phyloP scores from a whole-genome alignment of 2,329 filamentous ascomycete species.

The Trichoderma polysporum region DNA sequence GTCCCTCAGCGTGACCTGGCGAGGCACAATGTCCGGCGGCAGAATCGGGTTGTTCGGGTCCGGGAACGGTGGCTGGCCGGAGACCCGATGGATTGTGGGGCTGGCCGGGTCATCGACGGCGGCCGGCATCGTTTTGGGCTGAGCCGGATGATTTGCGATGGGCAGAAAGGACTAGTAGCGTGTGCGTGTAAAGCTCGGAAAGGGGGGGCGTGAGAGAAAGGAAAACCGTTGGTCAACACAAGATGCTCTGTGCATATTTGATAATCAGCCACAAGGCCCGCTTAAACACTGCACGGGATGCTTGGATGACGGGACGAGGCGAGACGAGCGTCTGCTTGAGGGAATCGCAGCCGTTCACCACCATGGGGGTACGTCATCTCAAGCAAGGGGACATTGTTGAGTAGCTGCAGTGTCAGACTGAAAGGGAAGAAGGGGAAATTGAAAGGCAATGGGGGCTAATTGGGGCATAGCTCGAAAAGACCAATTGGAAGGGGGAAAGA shows the following conservation, averaged over 20 bases:
- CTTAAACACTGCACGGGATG: neutral
- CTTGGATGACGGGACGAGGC: neutral
- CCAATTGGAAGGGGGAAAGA: neutral
- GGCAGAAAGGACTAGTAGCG: neutral
- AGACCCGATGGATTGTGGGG: constrained; percentile 68
- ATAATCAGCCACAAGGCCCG: constrained; percentile 20
- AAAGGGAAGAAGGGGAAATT: neutral
- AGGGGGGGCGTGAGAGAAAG: constrained; percentile 5
- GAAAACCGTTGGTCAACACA: constrained; percentile 13
- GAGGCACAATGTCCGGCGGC: constrained; percentile 67
- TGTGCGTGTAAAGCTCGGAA: neutral
- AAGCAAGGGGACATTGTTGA: neutral
- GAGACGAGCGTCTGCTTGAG: neutral
- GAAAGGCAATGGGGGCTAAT: neutral
- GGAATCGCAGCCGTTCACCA: neutral
- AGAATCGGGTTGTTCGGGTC: constrained; percentile 61
- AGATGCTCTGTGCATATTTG: constrained; percentile 20
- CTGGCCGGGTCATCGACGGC: constrained; percentile 75
- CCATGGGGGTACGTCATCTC: constrained; percentile 10
- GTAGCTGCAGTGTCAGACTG: neutral
- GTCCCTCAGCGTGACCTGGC: constrained; percentile 79
- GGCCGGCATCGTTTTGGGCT: constrained; percentile 63
- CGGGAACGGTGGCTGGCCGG: constrained; percentile 65
- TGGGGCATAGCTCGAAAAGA: neutral
- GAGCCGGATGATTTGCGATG: constrained; percentile 1